Percentiles rank a stretch among this genome's conserved stretches.
Evolutionary conservation across 352 stramenopile genomes (phyloP).

Genomic region (Elongisporangium senticosum): DNA sequence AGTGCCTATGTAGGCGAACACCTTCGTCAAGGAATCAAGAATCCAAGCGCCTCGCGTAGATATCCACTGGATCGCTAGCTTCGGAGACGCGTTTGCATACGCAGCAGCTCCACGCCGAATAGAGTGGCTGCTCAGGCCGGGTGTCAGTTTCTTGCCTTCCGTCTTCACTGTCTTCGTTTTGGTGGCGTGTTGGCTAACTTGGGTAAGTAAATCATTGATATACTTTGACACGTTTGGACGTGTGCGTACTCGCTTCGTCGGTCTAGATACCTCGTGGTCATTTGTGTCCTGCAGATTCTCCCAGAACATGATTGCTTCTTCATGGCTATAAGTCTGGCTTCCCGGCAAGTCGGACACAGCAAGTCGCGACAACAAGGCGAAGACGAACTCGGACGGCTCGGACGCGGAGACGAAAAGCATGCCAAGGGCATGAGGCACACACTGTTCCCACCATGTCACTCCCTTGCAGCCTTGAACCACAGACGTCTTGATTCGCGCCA

Average conservation of each 20-base stretch:
- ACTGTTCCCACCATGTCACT: slow-evolving; percentile 8
- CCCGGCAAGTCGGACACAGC: slow-evolving; percentile 3
- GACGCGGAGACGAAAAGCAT: slow-evolving; percentile 8
- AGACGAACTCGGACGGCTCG: slow-evolving; percentile 4
- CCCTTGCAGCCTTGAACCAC: slow-evolving; percentile 9
- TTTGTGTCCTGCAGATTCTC: slow-evolving; percentile 1
- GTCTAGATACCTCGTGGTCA: neutral
- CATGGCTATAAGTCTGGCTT: slow-evolving; percentile 6
- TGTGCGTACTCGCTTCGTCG: slow-evolving; percentile 4
- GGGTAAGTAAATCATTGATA: slow-evolving; percentile 4
- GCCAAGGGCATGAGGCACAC: slow-evolving; percentile 11
- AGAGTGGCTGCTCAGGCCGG: slow-evolving; percentile 2
- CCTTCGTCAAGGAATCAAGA: slow-evolving; percentile 3
- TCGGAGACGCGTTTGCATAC: slow-evolving; percentile 6
- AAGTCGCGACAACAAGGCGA: neutral
- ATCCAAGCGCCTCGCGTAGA: slow-evolving; percentile 1
- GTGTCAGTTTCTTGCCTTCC: neutral
- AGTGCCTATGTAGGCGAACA: slow-evolving; percentile 1
- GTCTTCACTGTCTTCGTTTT: too few relatives aligned
- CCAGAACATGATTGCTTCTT: slow-evolving; percentile 5
- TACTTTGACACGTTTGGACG: slow-evolving; percentile 8
- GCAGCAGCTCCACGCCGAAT: slow-evolving; percentile 3
- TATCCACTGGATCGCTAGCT: slow-evolving; percentile 7
- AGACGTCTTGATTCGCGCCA: slow-evolving; percentile 4
- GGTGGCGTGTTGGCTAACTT: neutral